These are phyloP conservation scores for Melanopsichium pennsylvanicum DNA, from an alignment of 1,284 basidiomycete genomes.

Conservation along the genomic window DNA sequence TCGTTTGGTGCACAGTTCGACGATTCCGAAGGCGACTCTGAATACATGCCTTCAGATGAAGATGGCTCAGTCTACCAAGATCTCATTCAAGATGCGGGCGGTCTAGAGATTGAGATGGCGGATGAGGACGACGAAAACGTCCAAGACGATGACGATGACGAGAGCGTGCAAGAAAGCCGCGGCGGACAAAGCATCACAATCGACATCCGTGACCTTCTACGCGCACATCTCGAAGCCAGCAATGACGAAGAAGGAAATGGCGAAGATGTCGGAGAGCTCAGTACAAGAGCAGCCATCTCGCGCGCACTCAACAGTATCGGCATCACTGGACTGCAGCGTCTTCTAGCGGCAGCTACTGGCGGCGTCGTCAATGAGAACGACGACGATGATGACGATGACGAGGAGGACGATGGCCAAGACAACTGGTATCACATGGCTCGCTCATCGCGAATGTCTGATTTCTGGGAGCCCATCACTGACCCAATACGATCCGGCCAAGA, in stretches of 20 bases:
- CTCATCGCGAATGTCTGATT: slow-evolving; percentile 42
- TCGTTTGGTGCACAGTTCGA: slow-evolving; percentile 24
- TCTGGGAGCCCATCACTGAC: slow-evolving; percentile 67
- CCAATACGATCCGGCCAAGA: slow-evolving; percentile 77
- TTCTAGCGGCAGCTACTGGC: slow-evolving; percentile 40
- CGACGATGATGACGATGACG: slow-evolving; percentile 36
- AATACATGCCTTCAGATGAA: slow-evolving; percentile 26
- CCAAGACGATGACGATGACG: slow-evolving; percentile 17
- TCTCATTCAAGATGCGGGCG: slow-evolving; percentile 28
- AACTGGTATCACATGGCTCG: slow-evolving; percentile 42
- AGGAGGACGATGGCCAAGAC: slow-evolving; percentile 36
- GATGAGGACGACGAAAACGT: slow-evolving; percentile 34
- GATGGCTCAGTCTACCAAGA: slow-evolving; percentile 27
- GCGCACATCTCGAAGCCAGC: slow-evolving; percentile 24
- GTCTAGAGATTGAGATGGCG: slow-evolving; percentile 34
- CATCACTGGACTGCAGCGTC: slow-evolving; percentile 42
- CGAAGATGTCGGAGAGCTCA: slow-evolving; percentile 13
- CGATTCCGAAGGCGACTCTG: slow-evolving; percentile 38
- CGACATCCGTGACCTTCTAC: slow-evolving; percentile 44
- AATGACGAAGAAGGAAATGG: slow-evolving; percentile 7
- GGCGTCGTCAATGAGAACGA: slow-evolving; percentile 39
- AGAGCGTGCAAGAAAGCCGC: slow-evolving; percentile 11
- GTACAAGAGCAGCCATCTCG: slow-evolving; percentile 25
- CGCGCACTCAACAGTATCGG: slow-evolving; percentile 46
- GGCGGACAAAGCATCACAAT: slow-evolving; percentile 37